Evolutionary conservation across 306 rosid genomes (phyloP).

Genomic region (Lagenaria siceraria): DNA sequence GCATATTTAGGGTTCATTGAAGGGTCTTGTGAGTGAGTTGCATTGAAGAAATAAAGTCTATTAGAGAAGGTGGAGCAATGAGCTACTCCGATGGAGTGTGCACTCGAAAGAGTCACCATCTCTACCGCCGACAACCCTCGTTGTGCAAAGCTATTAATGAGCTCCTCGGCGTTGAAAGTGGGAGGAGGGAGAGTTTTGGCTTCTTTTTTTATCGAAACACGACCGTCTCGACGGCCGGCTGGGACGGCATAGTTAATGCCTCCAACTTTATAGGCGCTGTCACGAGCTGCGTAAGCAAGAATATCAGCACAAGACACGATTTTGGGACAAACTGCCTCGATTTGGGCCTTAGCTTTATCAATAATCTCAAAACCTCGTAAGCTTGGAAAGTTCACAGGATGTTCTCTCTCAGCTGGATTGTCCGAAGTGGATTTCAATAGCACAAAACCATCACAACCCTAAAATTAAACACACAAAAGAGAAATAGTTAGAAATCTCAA

Average conservation of each 20-base stretch:
- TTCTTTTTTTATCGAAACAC: constrained; percentile 6
- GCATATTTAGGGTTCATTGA: constrained; percentile 15
- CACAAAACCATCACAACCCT: constrained; percentile 29
- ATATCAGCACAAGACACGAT: constrained; percentile 30
- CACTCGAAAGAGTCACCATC: constrained; percentile 29
- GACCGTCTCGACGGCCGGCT: constrained; percentile 19
- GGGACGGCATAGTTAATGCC: constrained; percentile 15
- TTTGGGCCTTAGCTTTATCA: constrained; percentile 13
- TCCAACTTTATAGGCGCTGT: constrained; percentile 11
- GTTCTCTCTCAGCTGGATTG: constrained; percentile 17
- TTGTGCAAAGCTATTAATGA: not conserved
- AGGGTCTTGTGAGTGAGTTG: constrained; percentile 18
- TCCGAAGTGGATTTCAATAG: constrained; percentile 21
- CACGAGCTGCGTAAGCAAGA: constrained; percentile 26
- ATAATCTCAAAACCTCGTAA: constrained; percentile 23
- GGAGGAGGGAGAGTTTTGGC: not conserved
- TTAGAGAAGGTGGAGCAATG: constrained; percentile 17
- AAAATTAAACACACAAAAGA: not conserved
- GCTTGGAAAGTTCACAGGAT: constrained; percentile 23
- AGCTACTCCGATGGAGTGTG: constrained; percentile 28
- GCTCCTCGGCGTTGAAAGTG: not conserved
- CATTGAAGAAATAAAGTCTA: constrained; percentile 14
- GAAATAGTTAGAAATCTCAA: not conserved
- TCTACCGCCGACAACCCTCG: constrained; percentile 17
- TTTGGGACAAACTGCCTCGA: constrained; percentile 23